Evolutionary conservation across 2,329 filamentous ascomycete species (phyloP), one percentile per base, ranked within the genome.

Genomic region (Scolecobasidium constrictum): DNA sequence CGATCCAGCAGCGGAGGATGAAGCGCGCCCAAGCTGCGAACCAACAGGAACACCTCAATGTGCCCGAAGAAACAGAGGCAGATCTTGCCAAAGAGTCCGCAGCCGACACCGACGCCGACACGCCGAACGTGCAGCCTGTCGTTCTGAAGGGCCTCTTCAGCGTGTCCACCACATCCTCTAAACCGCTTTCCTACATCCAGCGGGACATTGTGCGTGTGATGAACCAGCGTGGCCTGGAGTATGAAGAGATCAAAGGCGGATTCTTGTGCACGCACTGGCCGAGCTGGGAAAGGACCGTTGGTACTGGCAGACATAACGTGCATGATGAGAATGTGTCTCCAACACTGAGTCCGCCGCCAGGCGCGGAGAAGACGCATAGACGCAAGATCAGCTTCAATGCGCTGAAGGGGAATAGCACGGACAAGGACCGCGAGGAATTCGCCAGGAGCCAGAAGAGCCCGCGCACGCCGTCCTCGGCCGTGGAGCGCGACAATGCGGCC

Each of bases 91-190:
- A 72, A 45, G 68, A 64, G 19, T 57, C 57, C 18, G 54, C 57
- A 20, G 53, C 53, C 28, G 61, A 65, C 40, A 73, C 77, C 47
- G 78, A 76, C 51, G 79, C 83, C 4, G 86, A 93, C 51, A 76
- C 90, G 47, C 26, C 26, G 26, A 31, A 7, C 26, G 81, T 90
- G 42, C 95, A 94, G 60, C 92, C 92, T 0, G 92, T 96, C 3
- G 96, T 83, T 60, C 75, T 98, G 45, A 98, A 96, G 63, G 92
- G 92, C 4, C 72, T 98, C 15, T 96, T 98, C 66, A 96, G 90
- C 54, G 92, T 96, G 42, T 93, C 86, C 3, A 98, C 92, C 0
- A 98, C 92, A 5, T 95, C 87, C 45, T 92, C 81, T 56, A 94
- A 93, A 57, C 86, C 90, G 1, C 76, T 96, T 9, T 70, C 79